Evolutionary conservation across 169 alveolate genomes (phyloP).

Genomic region (Babesia ovata): DNA sequence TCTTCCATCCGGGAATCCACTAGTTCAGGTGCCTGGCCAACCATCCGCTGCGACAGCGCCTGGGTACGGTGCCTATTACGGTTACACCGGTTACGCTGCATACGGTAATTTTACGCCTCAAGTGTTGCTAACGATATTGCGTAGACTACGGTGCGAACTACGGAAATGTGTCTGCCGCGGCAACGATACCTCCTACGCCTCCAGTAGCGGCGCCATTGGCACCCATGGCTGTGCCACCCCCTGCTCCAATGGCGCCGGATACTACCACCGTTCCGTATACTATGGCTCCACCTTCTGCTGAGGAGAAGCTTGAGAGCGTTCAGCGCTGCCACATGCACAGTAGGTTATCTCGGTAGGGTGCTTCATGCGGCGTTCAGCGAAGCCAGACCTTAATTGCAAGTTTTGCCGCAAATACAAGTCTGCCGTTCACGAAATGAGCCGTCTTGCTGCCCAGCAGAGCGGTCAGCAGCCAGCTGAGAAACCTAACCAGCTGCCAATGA

Average conservation of each 20-base stretch:
- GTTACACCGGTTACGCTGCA: not conserved
- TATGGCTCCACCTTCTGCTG: not conserved
- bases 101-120: not conserved
- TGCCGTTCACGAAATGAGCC: slow-evolving; percentile 65
- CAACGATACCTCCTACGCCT: too few relatives aligned
- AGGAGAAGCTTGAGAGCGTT: slow-evolving; percentile 37
- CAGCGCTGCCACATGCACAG: slow-evolving; percentile 70
- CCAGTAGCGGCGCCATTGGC: not conserved
- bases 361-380: slow-evolving; percentile 3
- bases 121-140: not conserved
- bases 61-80: not conserved
- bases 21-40: too few relatives aligned
- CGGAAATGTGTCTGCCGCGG: not conserved
- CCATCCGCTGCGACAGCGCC: not conserved
- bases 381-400: slow-evolving; percentile 69
- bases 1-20: too few relatives aligned
- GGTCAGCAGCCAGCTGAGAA: slow-evolving; percentile 13
- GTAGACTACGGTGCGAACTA: not conserved
- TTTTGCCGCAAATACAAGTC: slow-evolving; percentile 69
- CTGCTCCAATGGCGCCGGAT: not conserved
- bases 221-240: not conserved
- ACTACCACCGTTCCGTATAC: not conserved
- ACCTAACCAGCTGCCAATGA: slow-evolving; percentile 65
- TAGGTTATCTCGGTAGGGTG: not conserved
- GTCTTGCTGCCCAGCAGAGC: slow-evolving; percentile 37